A percentile compares a stretch with the other conserved stretches of the same genome.
phyloP scores from a whole-genome alignment of 805 yeast species.

The Dipodascopsis tothii region DNA sequence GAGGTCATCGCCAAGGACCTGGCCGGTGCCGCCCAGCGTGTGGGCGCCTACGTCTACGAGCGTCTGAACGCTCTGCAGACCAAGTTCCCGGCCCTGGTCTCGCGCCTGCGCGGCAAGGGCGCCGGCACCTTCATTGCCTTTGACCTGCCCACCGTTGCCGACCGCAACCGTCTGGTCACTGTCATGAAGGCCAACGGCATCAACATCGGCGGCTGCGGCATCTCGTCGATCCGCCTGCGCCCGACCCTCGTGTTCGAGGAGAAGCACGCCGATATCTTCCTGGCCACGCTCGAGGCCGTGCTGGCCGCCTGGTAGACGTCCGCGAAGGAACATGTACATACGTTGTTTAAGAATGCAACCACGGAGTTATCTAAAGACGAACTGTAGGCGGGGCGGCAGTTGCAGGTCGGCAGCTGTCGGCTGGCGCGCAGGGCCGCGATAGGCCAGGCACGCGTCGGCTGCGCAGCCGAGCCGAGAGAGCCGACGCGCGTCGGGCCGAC shows the following conservation, averaged over 20 bases:
- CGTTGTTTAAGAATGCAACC: too few relatives aligned
- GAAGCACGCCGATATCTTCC: slow-evolving; percentile 67
- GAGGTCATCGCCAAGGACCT: slow-evolving; percentile 59
- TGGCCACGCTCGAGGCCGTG: slow-evolving; percentile 39
- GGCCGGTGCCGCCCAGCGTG: slow-evolving; percentile 46
- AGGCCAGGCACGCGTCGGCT: too few relatives aligned
- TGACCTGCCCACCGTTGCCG: slow-evolving; percentile 48
- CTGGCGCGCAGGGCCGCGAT: too few relatives aligned
- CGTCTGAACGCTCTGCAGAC: slow-evolving; percentile 46
- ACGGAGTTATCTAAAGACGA: too few relatives aligned
- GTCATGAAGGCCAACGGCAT: slow-evolving; percentile 60
- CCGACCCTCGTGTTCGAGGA: slow-evolving; percentile 72
- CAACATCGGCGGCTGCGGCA: slow-evolving; percentile 82
- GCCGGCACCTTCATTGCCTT: slow-evolving; percentile 81
- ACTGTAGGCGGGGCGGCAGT: too few relatives aligned
- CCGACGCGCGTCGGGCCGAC: too few relatives aligned
- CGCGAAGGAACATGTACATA: too few relatives aligned
- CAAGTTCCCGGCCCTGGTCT: slow-evolving; percentile 46
- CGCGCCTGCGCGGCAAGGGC: slow-evolving; percentile 62
- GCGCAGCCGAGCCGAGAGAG: too few relatives aligned
- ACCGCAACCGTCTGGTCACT: slow-evolving; percentile 54
- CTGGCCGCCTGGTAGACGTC: slow-evolving; percentile 7
- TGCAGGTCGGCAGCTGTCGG: too few relatives aligned
- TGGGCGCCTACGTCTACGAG: slow-evolving; percentile 59
- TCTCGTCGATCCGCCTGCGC: slow-evolving; percentile 67